Base-by-base conservation (phyloP, 2,329 filamentous ascomycete species). In the Hypoxylon sp. region DNA sequence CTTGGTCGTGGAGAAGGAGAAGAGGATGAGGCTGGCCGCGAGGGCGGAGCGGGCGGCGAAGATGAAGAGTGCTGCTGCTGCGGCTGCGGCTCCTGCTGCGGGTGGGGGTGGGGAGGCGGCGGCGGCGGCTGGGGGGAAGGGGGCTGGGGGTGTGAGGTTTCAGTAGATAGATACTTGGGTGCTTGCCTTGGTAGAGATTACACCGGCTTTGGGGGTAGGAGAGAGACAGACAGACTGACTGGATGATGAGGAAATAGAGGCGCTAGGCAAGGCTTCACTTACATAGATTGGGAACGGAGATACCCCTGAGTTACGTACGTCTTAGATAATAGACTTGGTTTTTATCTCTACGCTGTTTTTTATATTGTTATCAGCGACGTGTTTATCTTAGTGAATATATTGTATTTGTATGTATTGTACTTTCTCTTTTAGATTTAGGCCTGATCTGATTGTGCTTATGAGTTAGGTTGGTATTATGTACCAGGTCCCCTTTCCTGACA, bases 1-100 rank as follows among this genome's bases (percentile, higher is more conserved):
- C 61, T 68, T 77, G 16, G 73, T 74, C 2, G 70, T 76, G 3
- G 70, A 74, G 66, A 69, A 61, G 54, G 74, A 76, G 68, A 71
- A 65, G 65, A 61, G 65, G 57, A 40, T 40, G 20, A 26, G 53
- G 32, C 40, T 59, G 30, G 57, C 20, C 14, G 57, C 53, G 22
- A 44, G 22, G 50, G 33, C 26, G 45, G n/a, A 24, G 24, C 32
- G 32, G 57, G 22, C 5, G 4, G 24, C 11, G 30, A 14, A 26
- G 36, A 32, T 11, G 30, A 14, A 26, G 36, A 40, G 36, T 40
- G 36, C 11, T 40, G 18, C 28, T 30, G 7, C 28, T 30, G 7
- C 28, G 7, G 28, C 28, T 30, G 3, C 30, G 8, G 16, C 36
- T 3, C 36, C 36, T 9, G 16, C 16, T 46, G 24, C 22, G 53